Evolutionary conservation across 139 green algal genomes (phyloP), one percentile per base, ranked within the genome.

Genomic region (Chlorella sp.): DNA sequence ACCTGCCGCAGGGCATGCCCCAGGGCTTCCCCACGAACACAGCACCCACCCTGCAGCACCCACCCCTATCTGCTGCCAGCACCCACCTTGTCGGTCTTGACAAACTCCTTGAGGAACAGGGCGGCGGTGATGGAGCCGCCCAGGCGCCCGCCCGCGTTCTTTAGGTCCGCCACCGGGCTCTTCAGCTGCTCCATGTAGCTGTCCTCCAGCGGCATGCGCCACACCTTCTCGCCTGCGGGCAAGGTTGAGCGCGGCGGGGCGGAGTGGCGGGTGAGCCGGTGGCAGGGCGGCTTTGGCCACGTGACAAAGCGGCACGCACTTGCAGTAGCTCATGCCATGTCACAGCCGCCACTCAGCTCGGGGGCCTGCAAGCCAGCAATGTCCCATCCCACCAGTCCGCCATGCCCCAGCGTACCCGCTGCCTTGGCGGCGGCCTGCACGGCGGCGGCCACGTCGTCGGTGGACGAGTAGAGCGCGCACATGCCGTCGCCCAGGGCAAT

Each of bases 201-300:
- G 5, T 94, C 84, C 87, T 99, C 97, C 86, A 99, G 86, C 3
- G 97, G 97, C 95, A 99, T 94, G 32, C 95, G 91, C 97, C 97
- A 99, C 55, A 98, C 2, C 83, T 96, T 96, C 90, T 98, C 95
- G 26, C 95, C 95, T 78, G 74, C 74, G 30, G 20, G 51, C 15
- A 34, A 9, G 2, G 36, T 28, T 39, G n/a, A n/a, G n/a, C n/a
- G n/a, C n/a, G n/a, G n/a, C n/a, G n/a, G n/a, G n/a, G n/a, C n/a
- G n/a, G n/a, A n/a, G n/a, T n/a, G n/a, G n/a, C n/a, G n/a, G n/a
- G n/a, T n/a, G n/a, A n/a, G n/a, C n/a, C n/a, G n/a, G n/a, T n/a
- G n/a, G n/a, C n/a, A n/a, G n/a, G n/a, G n/a, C n/a, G n/a, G n/a
- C n/a, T n/a, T n/a, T n/a, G n/a, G n/a, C n/a, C n/a, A n/a, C n/a